Evolutionary conservation across 352 stramenopile genomes (phyloP), one percentile per base, ranked within the genome.

Genomic region (Pythium brachiatum): DNA sequence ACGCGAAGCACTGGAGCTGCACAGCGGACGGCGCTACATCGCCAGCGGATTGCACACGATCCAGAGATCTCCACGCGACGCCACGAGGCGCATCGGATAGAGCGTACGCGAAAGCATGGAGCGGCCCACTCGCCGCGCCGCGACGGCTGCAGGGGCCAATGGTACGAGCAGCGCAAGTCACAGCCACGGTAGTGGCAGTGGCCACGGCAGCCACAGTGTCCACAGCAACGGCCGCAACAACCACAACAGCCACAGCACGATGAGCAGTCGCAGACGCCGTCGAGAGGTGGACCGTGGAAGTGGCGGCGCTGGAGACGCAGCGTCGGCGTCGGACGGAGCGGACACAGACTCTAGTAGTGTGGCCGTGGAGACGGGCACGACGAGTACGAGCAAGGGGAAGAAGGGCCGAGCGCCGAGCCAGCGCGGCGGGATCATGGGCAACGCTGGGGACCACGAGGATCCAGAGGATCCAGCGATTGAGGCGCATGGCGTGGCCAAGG

Each of bases 281-380:
- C 57, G 66, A 29, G 61, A 74, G 41, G 25, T 72, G 60, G 50
- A 76, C 69, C 27, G 60, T 48, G 60, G 65, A 55, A 54, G 69
- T 60, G 52, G 60, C 66, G 39, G 59, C 67, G 54, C 57, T 58
- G 38, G 44, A 21, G 51, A 47, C 34, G 60, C 72, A 70, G 39
- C 81, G 73, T 60, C 73, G 66, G 50, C 23, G 47, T 90, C 82
- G 15, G 79, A 91, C 57, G 79, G 73, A 38, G 75, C 66, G 34
- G 83, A 89, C 43, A 86, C 80, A 18, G 80, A 90, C 62, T 78
- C 75, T 34, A 88, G 78, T 54, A 75, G 75, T 5, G 62, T 72
- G 32, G 66, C 63, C 20, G 46, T 57, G 50, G 61, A 68, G 32
- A 57, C 31, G 31, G 41, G 43, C 36, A 56, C 41, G 53, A 62